Evolutionary conservation across 805 yeast genomes (phyloP), one percentile per base, ranked within the genome.

Genomic region (Monosporozyma unispora): DNA sequence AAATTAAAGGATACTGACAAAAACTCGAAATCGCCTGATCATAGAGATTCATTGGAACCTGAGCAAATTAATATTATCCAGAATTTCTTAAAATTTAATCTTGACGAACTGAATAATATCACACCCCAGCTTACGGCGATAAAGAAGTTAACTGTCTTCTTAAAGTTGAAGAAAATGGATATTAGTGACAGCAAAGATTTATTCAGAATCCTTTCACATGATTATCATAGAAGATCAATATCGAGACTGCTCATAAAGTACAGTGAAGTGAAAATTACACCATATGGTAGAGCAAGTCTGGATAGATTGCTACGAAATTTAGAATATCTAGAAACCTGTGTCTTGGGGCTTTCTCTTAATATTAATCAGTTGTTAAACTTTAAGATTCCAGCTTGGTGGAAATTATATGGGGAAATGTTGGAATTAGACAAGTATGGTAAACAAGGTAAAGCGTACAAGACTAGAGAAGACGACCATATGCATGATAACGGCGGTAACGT

Each of bases 351-450:
- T 29, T 52, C 64, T 7, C 48, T 49, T 8, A 61, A 63, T 19
- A 63, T 72, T 7, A 63, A 66, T 18, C 53, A 52, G n/a, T 53
- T 75, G 42, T 49, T 73, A 6, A 56, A 56, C 18, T 57, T 48
- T 4, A 70, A 70, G 49, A 63, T 76, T 3, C 60, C 62, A 28
- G 62, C 57, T 39, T 77, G 81, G 81, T 71, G 78, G 74, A 69
- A 62, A 43, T 47, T 66, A 7, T 72, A 70, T 48, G 73, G 73
- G 7, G 77, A 74, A 35, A 45, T 74, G 10, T 59, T 70, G 44
- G 67, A 63, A 16, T 44, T 70, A 22, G 64, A 70, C 42, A 48
- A 58, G 55, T 31, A 58, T 63, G 37, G 65, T 59, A 45, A 57
- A 52, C 47, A 55, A 59, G 54, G 64, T 62, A 52, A 60, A 46